These are phyloP conservation scores for Gossypium trilobum DNA, from an alignment of 441 rosid species.

Conservation along the genomic window DNA sequence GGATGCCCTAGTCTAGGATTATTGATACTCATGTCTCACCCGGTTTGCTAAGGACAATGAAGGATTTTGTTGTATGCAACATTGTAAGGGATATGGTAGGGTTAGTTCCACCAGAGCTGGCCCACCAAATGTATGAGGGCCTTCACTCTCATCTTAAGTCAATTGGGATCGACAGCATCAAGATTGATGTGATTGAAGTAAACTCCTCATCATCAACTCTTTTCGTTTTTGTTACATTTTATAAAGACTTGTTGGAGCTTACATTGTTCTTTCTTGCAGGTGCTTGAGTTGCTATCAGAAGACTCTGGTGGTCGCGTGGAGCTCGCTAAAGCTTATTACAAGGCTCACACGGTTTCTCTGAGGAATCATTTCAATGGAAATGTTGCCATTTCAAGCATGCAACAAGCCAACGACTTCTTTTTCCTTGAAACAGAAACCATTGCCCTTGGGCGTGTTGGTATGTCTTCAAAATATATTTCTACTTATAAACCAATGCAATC, in stretches of 20 bases:
- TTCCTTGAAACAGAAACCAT: conserved; percentile 77
- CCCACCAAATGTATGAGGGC: conserved; percentile 49
- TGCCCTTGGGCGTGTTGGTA: conserved; percentile 75
- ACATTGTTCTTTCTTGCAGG: conserved; percentile 21
- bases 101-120: conserved; percentile 58
- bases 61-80: conserved; percentile 73
- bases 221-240: not conserved
- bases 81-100: conserved; percentile 52
- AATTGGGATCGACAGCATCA: conserved; percentile 71
- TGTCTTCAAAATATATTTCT: not conserved
- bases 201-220: conserved; percentile 13
- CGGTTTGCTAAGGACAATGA: conserved; percentile 31
- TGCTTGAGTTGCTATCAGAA: conserved; percentile 72
- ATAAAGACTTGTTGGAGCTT: not conserved
- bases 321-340: conserved; percentile 61
- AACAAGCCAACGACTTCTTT: conserved; percentile 83
- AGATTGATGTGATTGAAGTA: conserved; percentile 85
- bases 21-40: not conserved
- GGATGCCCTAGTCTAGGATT: conserved; percentile 21
- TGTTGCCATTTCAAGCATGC: conserved; percentile 84
- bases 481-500: too few species aligned
- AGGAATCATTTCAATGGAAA: conserved; percentile 70
- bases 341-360: conserved; percentile 57
- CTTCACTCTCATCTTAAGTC: conserved; percentile 53
- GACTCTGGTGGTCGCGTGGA: conserved; percentile 76